Evolutionary conservation across 2,329 filamentous ascomycete species (phyloP).

Genomic region (Hypoxylon sp.): DNA sequence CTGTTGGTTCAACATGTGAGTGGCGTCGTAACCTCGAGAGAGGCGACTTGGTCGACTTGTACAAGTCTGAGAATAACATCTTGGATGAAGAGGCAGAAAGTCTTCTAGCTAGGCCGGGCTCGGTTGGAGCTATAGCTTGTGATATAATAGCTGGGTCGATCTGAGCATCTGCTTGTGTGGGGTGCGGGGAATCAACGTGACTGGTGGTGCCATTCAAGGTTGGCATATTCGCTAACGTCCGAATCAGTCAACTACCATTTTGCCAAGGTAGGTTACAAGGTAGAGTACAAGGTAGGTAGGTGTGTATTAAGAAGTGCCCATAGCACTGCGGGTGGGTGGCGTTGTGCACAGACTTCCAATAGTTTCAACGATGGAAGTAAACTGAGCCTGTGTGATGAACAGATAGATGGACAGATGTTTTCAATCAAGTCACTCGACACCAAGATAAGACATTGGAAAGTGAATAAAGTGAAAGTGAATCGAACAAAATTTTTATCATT

Average conservation of each 20-base stretch:
- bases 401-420: not conserved
- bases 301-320: slow-evolving; percentile 31
- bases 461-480: slow-evolving; percentile 19
- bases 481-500: slow-evolving; percentile 19
- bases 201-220: slow-evolving; percentile 48
- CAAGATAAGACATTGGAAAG: slow-evolving; percentile 16
- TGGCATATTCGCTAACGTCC: slow-evolving; percentile 42
- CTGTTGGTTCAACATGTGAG: slow-evolving; percentile 50
- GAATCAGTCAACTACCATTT: slow-evolving; percentile 31
- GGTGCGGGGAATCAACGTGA: slow-evolving; percentile 52
- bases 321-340: slow-evolving; percentile 12
- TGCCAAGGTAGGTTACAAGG: no score
- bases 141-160: slow-evolving; percentile 50
- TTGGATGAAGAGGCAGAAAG: slow-evolving; percentile 49
- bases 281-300: no score
- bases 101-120: slow-evolving; percentile 38
- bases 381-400: slow-evolving; percentile 14
- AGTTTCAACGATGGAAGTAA: slow-evolving; percentile 14
- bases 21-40: slow-evolving; percentile 66
- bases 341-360: slow-evolving; percentile 27
- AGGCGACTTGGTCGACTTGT: slow-evolving; percentile 69
- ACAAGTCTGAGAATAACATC: slow-evolving; percentile 73
- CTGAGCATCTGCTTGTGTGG: slow-evolving; percentile 47
- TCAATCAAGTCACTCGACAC: slow-evolving; percentile 31
- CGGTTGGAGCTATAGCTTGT: slow-evolving; percentile 45